These are phyloP conservation scores for Coelastrella sp. DNA, from an alignment of 139 green algal species.

Conservation along the genomic window DNA sequence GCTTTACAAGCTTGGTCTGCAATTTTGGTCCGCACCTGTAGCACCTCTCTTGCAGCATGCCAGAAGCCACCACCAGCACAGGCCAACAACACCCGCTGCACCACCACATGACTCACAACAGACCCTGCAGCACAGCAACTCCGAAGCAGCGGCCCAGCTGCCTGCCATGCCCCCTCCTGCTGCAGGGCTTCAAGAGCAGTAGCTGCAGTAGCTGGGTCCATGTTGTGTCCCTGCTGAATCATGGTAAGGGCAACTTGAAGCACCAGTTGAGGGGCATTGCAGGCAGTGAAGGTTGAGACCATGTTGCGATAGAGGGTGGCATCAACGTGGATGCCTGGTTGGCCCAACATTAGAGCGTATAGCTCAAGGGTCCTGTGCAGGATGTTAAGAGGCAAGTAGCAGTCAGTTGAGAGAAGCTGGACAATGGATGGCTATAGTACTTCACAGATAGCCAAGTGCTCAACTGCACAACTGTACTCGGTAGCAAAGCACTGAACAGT, in stretches of 20 bases:
- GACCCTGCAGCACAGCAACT: background rate
- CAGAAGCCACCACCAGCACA: background rate
- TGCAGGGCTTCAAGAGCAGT: constrained; percentile 16
- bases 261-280: constrained; percentile 17
- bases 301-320: constrained; percentile 39
- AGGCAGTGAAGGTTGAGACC: constrained; percentile 30
- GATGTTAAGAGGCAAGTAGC: background rate
- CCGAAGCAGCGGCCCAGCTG: constrained; percentile 17
- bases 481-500: too few relatives aligned
- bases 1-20: too few relatives aligned
- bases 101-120: background rate
- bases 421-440: too few relatives aligned
- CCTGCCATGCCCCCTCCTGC: constrained; percentile 16
- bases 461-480: too few relatives aligned
- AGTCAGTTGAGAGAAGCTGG: background rate
- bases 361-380: constrained; percentile 36
- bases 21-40: constrained; percentile 24
- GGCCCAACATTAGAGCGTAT: constrained; percentile 19
- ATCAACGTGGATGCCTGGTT: constrained; percentile 22
- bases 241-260: constrained; percentile 4
- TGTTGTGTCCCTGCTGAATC: background rate
- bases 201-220: constrained; percentile 5
- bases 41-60: constrained; percentile 6
- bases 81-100: constrained; percentile 32
- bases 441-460: too few relatives aligned